phyloP scores from a whole-genome alignment of 371 early-diverging fungal genomes.

The Apophysomyces elegans region DNA sequence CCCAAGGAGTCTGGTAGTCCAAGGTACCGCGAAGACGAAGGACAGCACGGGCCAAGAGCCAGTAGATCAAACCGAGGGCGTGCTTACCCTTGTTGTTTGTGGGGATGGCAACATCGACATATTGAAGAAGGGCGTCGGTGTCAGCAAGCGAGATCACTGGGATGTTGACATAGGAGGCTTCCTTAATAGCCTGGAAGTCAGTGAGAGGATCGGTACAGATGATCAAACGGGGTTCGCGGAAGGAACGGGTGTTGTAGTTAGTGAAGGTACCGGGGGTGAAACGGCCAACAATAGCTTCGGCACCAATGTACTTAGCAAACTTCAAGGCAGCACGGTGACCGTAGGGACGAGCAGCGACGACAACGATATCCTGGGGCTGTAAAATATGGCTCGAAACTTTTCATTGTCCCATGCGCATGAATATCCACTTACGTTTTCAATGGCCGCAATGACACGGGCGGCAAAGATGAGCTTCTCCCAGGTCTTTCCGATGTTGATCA shows the following conservation, averaged over 20 bases:
- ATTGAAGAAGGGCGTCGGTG: conserved; percentile 93
- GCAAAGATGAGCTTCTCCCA: conserved; percentile 99
- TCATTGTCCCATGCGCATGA: no score
- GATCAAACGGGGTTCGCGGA: conserved; percentile 98
- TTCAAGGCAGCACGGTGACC: conserved; percentile 99
- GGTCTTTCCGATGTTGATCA: conserved; percentile 98
- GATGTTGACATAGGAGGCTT: conserved; percentile 99
- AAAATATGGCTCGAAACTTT: background rate
- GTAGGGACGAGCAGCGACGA: conserved; percentile 95
- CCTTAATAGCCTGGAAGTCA: conserved; percentile 98
- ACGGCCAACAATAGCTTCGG: conserved; percentile 97
- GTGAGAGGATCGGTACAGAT: conserved; percentile 98
- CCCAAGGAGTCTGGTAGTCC: conserved; percentile 85
- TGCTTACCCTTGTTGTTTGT: conserved; percentile 99
- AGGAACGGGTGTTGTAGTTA: conserved; percentile 98
- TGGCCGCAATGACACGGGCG: conserved; percentile 96
- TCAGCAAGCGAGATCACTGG: conserved; percentile 99
- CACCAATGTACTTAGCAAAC: conserved; percentile 97
- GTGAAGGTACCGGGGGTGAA: conserved; percentile 99
- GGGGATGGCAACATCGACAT: conserved; percentile 99
- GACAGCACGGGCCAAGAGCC: conserved; percentile 97
- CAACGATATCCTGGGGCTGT: conserved; percentile 88
- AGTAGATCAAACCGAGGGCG: conserved; percentile 97
- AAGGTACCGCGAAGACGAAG: conserved; percentile 96
- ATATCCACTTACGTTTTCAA: conserved; percentile 76